Conservation (phyloP, 192 early-diverging fungal species). For the Gigaspora rosea region DNA sequence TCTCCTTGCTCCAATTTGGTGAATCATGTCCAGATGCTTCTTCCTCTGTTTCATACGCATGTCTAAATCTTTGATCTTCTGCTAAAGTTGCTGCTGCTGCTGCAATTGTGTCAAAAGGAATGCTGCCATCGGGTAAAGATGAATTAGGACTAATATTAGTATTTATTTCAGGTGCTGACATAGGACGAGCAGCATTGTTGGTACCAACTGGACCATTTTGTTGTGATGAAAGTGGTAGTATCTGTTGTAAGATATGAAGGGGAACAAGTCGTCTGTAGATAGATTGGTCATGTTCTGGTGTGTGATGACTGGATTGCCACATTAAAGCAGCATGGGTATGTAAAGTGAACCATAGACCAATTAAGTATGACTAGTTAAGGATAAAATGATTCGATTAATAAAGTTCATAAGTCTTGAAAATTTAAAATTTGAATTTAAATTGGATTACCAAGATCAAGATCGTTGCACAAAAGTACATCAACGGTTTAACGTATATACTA, state of each 20-base stretch:
- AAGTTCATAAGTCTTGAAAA: too few species aligned
- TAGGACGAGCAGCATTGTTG: not conserved
- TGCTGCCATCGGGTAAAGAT: slow-evolving; percentile 16
- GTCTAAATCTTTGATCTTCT: slow-evolving; percentile 40
- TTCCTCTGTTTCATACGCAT: slow-evolving; percentile 63
- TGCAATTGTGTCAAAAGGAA: slow-evolving; percentile 17
- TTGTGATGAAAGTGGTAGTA: slow-evolving; percentile 20
- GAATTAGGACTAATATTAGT: not conserved
- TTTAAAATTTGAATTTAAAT: not conserved
- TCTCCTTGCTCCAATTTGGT: slow-evolving; percentile 87
- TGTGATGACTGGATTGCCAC: slow-evolving; percentile 60
- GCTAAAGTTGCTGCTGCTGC: slow-evolving; percentile 26
- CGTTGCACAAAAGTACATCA: slow-evolving; percentile 86
- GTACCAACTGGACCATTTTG: not conserved
- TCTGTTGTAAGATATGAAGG: slow-evolving; percentile 49
- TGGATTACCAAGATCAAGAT: slow-evolving; percentile 63
- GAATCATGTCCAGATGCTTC: slow-evolving; percentile 80
- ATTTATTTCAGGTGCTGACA: not conserved
- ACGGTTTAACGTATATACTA: slow-evolving; percentile 69
- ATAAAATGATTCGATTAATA: too few species aligned
- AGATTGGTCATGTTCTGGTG: slow-evolving; percentile 35
- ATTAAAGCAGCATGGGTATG: slow-evolving; percentile 85
- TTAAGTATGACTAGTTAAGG: slow-evolving; percentile 66
- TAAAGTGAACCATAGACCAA: slow-evolving; percentile 92
- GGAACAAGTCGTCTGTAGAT: slow-evolving; percentile 52